Base-by-base conservation (phyloP, 805 yeast species). In the Myxozyma geophila region DNA sequence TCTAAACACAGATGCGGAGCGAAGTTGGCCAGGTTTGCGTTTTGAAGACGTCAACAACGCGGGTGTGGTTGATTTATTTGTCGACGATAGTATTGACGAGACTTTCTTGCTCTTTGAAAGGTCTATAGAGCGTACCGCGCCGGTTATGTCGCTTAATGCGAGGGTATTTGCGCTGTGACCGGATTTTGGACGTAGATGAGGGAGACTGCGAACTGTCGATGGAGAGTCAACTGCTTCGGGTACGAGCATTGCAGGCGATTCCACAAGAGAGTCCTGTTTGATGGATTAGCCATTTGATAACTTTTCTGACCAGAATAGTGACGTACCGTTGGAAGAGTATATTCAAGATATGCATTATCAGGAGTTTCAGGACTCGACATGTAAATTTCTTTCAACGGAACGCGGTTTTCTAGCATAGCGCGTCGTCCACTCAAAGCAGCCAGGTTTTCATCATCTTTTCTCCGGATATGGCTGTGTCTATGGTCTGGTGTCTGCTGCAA, bases 361-460 rank as follows among this genome's bases (percentile, higher is more conserved):
- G 67, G 60, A 21, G 67, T 64, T 17, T 51, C 53, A 35, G 67
- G 67, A 60, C 67, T 60, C 4, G 67, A 64, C 40, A 64, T 47
- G 44, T 57, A 64, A 5, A 64, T 36, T 44, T 64, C 59, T 15
- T 51, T 57, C n/a, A 64, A 23, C 28, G 67, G 67, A 23, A 59
- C 39, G 21, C 62, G 55, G 17, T 46, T 50, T 13, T 57, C 54
- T 39, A 44, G 37, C 48, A 53, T 40, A 15, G 57, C 57, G 3
- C 36, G 19, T 19, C 58, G 15, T 6, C 35, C 43, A 15, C 50
- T 41, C 17, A 21, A 7, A 15, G 36, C 36, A 17, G 35, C 40
- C 33, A 33, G 10, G 1, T 36, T 33, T 12, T 41, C 57, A 17
- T 28, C 13, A 53, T 28, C 57, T 41, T 19, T 41, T 15, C 35